Evolutionary conservation across 192 early-diverging fungal species (phyloP).

Genomic region (Oehlia diaphana): DNA sequence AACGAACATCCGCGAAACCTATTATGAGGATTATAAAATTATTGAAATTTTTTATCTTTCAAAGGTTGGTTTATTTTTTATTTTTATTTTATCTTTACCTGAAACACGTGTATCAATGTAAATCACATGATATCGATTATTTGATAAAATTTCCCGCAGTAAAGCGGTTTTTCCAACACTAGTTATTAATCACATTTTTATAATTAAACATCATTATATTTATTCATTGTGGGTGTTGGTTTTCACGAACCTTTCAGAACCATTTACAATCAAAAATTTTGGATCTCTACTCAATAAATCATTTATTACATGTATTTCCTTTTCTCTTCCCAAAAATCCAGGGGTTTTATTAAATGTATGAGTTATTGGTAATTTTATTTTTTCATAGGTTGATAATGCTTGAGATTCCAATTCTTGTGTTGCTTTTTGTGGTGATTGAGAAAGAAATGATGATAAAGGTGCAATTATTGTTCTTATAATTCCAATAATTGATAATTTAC

Average conservation of each 20-base stretch:
- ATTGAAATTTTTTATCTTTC: neutral
- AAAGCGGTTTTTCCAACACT: constrained; percentile 11
- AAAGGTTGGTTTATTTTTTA: neutral
- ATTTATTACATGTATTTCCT: neutral
- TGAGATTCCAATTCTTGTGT: neutral
- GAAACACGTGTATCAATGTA: neutral
- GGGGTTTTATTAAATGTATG: neutral
- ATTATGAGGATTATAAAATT: neutral
- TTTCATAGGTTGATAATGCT: constrained; percentile 12
- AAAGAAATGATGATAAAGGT: neutral
- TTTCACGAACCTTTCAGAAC: neutral
- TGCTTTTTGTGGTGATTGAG: neutral
- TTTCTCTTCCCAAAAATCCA: neutral
- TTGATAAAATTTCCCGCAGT: neutral
- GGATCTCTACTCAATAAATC: neutral
- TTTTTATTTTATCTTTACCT: neutral
- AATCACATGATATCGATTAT: neutral
- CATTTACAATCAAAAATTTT: neutral
- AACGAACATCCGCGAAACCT: constrained; percentile 7
- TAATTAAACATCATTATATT: neutral
- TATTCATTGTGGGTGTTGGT: too few relatives aligned
- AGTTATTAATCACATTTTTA: neutral
- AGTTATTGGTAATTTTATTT: neutral
- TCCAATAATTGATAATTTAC: neutral
- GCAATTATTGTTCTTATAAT: neutral